These are phyloP conservation scores for Poronia punctata DNA, from an alignment of 495 filamentous ascomycete genomes.

Conservation along the genomic window DNA sequence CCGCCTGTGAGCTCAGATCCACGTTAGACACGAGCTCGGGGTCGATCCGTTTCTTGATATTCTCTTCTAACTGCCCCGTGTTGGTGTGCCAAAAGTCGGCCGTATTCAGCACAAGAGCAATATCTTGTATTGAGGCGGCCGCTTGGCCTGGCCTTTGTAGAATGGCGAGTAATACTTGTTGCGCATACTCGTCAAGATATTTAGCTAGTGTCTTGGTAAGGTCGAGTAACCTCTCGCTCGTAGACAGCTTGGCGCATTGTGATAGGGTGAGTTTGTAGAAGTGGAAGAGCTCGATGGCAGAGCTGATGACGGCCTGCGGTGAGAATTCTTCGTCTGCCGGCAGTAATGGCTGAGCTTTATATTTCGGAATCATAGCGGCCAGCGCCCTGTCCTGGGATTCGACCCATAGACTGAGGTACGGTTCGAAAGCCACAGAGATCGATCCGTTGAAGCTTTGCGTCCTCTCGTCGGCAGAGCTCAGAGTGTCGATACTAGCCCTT, in stretches of 20 bases:
- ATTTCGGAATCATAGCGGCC: slow-evolving; percentile 78
- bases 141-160: slow-evolving; percentile 54
- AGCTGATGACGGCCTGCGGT: slow-evolving; percentile 78
- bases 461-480: slow-evolving; percentile 73
- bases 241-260: slow-evolving; percentile 94
- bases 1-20: slow-evolving; percentile 85
- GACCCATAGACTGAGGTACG: slow-evolving; percentile 94
- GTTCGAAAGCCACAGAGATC: slow-evolving; percentile 96
- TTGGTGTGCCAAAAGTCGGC: slow-evolving; percentile 97
- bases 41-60: slow-evolving; percentile 85
- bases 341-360: slow-evolving; percentile 74
- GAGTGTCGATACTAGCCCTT: slow-evolving; percentile 84
- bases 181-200: slow-evolving; percentile 91
- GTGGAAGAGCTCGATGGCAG: slow-evolving; percentile 93
- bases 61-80: slow-evolving; percentile 85
- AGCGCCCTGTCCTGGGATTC: slow-evolving; percentile 91
- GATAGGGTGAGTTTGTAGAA: slow-evolving; percentile 88
- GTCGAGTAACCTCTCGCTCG: slow-evolving; percentile 77
- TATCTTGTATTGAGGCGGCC: slow-evolving; percentile 64
- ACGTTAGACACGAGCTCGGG: slow-evolving; percentile 64
- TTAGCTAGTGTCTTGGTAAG: slow-evolving; percentile 80
- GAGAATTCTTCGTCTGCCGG: slow-evolving; percentile 88
- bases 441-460: slow-evolving; percentile 77
- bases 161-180: slow-evolving; percentile 80
- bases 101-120: slow-evolving; percentile 84